These are phyloP conservation scores for Phycomyces blakesleeanus DNA, from an alignment of 192 early-diverging fungal genomes.

Conservation along the genomic window DNA sequence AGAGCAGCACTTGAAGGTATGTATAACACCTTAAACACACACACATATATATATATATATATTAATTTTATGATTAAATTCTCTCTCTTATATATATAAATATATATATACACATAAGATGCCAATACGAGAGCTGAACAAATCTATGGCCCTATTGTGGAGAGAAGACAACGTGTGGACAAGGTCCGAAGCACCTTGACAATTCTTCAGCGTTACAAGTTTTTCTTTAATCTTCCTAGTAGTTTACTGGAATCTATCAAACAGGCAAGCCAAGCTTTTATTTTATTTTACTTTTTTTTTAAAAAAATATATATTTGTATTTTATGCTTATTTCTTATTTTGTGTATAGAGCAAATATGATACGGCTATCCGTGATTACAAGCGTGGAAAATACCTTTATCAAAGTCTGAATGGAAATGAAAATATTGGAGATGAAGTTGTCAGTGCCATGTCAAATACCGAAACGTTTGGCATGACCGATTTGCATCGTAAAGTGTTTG, in stretches of 20 bases:
- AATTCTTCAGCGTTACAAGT: slow-evolving; percentile 93
- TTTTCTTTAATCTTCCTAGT: slow-evolving; percentile 95
- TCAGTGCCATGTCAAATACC: slow-evolving; percentile 2
- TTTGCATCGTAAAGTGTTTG: slow-evolving; percentile 72
- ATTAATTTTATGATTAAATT: too few relatives aligned
- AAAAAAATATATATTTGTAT: too few relatives aligned
- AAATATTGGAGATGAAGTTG: slow-evolving; percentile 21
- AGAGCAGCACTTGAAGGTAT: slow-evolving; percentile 62
- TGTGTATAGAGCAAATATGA: slow-evolving; percentile 71
- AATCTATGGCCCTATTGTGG: slow-evolving; percentile 83
- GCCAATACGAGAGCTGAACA: slow-evolving; percentile 66
- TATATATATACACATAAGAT: too few relatives aligned
- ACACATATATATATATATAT: too few relatives aligned
- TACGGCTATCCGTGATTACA: slow-evolving; percentile 90
- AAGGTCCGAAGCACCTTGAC: slow-evolving; percentile 86
- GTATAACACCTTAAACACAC: too few relatives aligned
- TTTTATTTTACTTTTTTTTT: not conserved
- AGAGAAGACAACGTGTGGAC: slow-evolving; percentile 80
- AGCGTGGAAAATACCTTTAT: slow-evolving; percentile 86
- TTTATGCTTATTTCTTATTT: not conserved
- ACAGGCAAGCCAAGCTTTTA: slow-evolving; percentile 49
- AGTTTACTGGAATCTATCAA: slow-evolving; percentile 78
- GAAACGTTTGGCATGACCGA: slow-evolving; percentile 29
- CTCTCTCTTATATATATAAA: too few relatives aligned
- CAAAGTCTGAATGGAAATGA: slow-evolving; percentile 41